Evolutionary conservation across 1,139 yeast species (phyloP), one percentile per base, ranked within the genome.

Genomic region (Yamadazyma atlantica): DNA sequence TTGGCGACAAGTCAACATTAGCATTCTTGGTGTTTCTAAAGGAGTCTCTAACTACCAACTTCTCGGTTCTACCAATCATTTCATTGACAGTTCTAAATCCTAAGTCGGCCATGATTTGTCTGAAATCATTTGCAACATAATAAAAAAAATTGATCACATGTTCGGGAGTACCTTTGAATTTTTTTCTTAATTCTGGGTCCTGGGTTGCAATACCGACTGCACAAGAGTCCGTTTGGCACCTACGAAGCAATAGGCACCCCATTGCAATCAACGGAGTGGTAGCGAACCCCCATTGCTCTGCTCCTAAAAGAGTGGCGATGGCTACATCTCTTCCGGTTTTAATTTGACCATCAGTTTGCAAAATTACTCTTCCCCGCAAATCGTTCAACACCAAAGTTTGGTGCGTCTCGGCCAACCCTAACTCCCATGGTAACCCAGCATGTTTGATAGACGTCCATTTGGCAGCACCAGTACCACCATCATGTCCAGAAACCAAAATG

Each of bases 401-500:
- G 60, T 92, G 98, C 16, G 97, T 86, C 70, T 92, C 98, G 40
- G 97, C 97, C 51, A 92, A 78, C 59, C 98, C 98, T 53, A 92
- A 77, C 66, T 92, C 98, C 98, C 98, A 92, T 37, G 98, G 97
- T 51, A 92, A 76, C 66, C 97, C 97, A 38, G 98, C 97, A 60
- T 89, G 83, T 64, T 90, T 90, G 62, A 92, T 88, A 57, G 96
- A 92, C 22, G 97, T 90, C 87, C 95, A 87, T 64, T 95, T 82
- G 41, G 97, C 92, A 41, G 97, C 97, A 82, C 98, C 98, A 45
- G 98, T 92, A 74, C 98, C 98, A 79, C 98, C 98, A 64, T 90
- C 97, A 60, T 94, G 97, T 56, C 97, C 97, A 44, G 96, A 86
- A 51, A 92, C 87, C 58, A 90, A 75, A 54, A 92, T 85, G 62